These are phyloP conservation scores for Pichia exigua DNA, from an alignment of 805 yeast genomes.

Conservation along the genomic window DNA sequence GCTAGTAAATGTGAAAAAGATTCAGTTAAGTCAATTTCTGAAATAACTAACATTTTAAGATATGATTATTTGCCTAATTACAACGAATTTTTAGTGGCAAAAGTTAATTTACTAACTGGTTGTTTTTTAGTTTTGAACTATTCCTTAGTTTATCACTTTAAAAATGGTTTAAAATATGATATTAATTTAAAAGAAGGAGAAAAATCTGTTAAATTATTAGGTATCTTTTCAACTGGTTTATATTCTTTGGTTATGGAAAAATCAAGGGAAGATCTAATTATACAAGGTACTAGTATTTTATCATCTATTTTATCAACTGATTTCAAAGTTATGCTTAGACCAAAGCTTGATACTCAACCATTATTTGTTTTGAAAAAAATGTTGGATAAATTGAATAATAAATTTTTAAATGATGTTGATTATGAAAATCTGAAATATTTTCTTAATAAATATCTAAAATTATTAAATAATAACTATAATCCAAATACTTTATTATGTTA, in stretches of 20 bases:
- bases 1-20: constrained; percentile 6
- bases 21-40: constrained; percentile 1
- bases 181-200: constrained; percentile 2
- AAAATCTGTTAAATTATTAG: constrained; percentile 5
- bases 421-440: constrained; percentile 9
- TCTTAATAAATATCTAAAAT: background rate
- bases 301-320: constrained; percentile 1
- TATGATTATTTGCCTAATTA: constrained; percentile 5
- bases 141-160: constrained; percentile 11
- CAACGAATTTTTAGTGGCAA: background rate
- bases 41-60: constrained; percentile 4
- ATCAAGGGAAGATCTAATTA: background rate
- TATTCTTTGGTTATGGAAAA: constrained; percentile 7
- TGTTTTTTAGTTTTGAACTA: constrained; percentile 5
- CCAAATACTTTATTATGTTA: constrained; percentile 4
- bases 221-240: constrained; percentile 11
- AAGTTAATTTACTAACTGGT: background rate
- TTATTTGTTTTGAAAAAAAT: constrained; percentile 5
- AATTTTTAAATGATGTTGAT: constrained; percentile 1
- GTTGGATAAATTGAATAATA: constrained; percentile 2
- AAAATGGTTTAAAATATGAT: constrained; percentile 5
- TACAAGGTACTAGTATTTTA: background rate
- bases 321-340: constrained; percentile 4
- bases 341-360: background rate
- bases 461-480: background rate